Evolutionary conservation across 441 rosid genomes (phyloP), one percentile per base, ranked within the genome.

Genomic region (Eruca vesicaria): DNA sequence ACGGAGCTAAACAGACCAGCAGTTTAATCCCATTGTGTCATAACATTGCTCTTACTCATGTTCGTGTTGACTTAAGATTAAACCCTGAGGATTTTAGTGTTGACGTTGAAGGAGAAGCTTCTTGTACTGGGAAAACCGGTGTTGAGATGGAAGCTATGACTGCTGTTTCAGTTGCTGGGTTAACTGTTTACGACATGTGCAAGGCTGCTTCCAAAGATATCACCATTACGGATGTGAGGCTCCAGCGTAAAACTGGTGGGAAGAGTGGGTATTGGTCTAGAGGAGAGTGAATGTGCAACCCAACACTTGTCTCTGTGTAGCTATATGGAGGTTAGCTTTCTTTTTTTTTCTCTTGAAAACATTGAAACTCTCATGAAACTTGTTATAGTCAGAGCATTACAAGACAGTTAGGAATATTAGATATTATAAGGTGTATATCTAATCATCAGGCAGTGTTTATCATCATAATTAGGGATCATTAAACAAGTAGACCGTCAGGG

Each of bases 111-210:
- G 98, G 92, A 72, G 98, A 88, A 83, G 93, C 96, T 33, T 76
- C 88, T 3, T 84, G 91, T 7, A 89, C 89, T 2, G 98, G 92
- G 4, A 91, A 86, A 86, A 95, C 96, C 0, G 97, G 97, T 55
- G 99, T 95, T 7, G 98, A 93, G 63, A 95, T 95, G 93, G 99
- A 95, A 83, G 99, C 96, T n/a, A 21, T 93, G 96, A 86, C 93
- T 6, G 96, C 97, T 14, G 97, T 87, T 31, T 81, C 87, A 4
- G 83, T 87, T 66, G 97, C 97, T 11, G 95, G 92, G 12, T 85
- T 95, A 38, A 91, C 97, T 10, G 96, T 92, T 55, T 90, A 95
- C 38, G 99, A 95, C 69, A 95, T 93, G 99, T 92, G 99, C 82
- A 91, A 95, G 83, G 99, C 96, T 79, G 96, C 96, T 66, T 95